A percentile compares a stretch with the other conserved stretches of the same genome.
These are phyloP conservation scores for Pilaira anomala DNA, from an alignment of 192 early-diverging fungal genomes.

Conservation along the genomic window DNA sequence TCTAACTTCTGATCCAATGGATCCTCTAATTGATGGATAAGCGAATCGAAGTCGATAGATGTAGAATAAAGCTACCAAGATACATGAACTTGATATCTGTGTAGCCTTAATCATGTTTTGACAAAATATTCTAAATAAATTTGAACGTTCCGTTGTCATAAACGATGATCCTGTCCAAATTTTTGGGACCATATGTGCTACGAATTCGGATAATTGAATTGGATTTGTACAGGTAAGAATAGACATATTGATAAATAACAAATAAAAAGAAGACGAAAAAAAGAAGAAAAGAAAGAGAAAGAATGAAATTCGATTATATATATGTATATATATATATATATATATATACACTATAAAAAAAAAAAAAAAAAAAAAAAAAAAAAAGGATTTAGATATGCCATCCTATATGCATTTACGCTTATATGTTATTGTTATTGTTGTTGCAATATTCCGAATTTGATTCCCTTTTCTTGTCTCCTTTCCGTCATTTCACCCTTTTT, in stretches of 20 bases:
- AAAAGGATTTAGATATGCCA: not conserved
- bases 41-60: constrained; percentile 55
- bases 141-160: not conserved
- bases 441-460: not conserved
- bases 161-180: constrained; percentile 31
- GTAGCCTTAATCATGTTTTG: constrained; percentile 54
- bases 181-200: constrained; percentile 31
- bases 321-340: too few relatives aligned
- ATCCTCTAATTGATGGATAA: constrained; percentile 56
- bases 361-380: not conserved
- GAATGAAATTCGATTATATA: too few relatives aligned
- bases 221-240: constrained; percentile 11
- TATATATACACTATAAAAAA: not conserved
- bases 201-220: constrained; percentile 35
- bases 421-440: too few relatives aligned
- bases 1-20: constrained; percentile 74
- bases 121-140: constrained; percentile 46
- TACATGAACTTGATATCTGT: constrained; percentile 57
- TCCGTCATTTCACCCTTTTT: not conserved
- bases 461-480: not conserved
- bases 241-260: not conserved
- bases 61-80: constrained; percentile 61
- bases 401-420: too few relatives aligned
- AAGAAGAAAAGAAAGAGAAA: not conserved
- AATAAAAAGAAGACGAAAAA: not conserved